phyloP scores from a whole-genome alignment of 805 yeast species.

The Teunomyces cretensis region DNA sequence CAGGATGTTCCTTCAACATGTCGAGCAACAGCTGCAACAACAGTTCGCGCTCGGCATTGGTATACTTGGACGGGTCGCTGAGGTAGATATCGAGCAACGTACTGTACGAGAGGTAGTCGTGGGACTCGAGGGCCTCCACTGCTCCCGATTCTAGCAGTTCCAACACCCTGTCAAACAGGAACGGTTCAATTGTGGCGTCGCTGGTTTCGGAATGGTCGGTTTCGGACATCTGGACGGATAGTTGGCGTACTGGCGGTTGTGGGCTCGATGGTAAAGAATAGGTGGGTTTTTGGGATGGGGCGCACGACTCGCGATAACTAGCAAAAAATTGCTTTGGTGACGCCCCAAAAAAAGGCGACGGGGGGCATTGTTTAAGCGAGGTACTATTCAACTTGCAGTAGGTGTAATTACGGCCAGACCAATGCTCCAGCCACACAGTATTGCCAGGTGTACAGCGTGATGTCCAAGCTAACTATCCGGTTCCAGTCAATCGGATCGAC shows the following conservation, averaged over 20 bases:
- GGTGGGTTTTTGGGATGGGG: too few relatives aligned
- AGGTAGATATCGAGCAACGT: slow-evolving; percentile 67
- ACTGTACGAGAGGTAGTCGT: slow-evolving; percentile 70
- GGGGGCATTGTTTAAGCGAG: too few relatives aligned
- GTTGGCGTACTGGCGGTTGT: neutral
- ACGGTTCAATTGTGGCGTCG: slow-evolving; percentile 15
- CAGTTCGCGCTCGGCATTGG: slow-evolving; percentile 47
- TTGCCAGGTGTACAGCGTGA: too few relatives aligned
- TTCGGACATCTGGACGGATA: slow-evolving; percentile 5
- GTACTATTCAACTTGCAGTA: too few relatives aligned
- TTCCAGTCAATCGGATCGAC: slow-evolving; percentile 64
- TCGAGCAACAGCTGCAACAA: slow-evolving; percentile 48
- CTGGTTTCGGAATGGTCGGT: slow-evolving; percentile 14
- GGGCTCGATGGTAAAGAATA: too few relatives aligned
- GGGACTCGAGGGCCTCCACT: slow-evolving; percentile 39
- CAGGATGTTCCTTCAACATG: slow-evolving; percentile 44
- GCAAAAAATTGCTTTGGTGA: neutral
- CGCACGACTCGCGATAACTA: too few relatives aligned
- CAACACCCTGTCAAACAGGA: slow-evolving; percentile 26
- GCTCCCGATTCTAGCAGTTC: slow-evolving; percentile 30
- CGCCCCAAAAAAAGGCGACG: neutral
- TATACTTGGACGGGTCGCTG: slow-evolving; percentile 44
- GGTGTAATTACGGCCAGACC: too few relatives aligned
- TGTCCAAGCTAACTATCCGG: slow-evolving; percentile 28
- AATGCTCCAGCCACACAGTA: too few relatives aligned